Base-by-base conservation (phyloP, 2,329 filamentous ascomycete species). In the Chaetomiaceae sp. region DNA sequence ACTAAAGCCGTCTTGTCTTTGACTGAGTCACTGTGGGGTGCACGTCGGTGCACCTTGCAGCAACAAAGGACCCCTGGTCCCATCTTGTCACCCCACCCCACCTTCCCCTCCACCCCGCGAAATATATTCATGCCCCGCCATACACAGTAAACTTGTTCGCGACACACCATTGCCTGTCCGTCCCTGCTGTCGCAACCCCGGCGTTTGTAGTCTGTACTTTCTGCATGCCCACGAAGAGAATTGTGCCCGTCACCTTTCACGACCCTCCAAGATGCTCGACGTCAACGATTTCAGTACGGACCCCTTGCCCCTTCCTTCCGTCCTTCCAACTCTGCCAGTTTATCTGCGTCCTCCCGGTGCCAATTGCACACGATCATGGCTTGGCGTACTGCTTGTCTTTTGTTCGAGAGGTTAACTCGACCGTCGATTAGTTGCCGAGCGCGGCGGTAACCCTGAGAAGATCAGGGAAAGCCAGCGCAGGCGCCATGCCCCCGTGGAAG, bases 381-480 rank as follows among this genome's bases (percentile, higher is more conserved):
- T 55, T 53, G 48, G 52, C 36, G 10, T 27, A 30, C 5, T 29
- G 13, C 7, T 3, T 50, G 29, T 38, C 25, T 27, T n/a, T 1
- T 16, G 18, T 21, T 13, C 14, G 32, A 36, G 30, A 38, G 21
- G 48, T 46, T 62, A 53, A 60, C 38, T 10, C 25, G 38, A 13
- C 13, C 20, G 13, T 23, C 41, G 14, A 53, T 45, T 49, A 63
- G 61, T 92, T 66, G 73, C 81, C 68, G 90, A 96, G 72, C 87
- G 90, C 64, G 94, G 92, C 61, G 94, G 94, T 63, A 84, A 97
- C 73, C 89, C 90, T 14, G 87, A 95, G 67, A 86, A 85, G 75
- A 94, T 99, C 72, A 87, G 88, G 70, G 90, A 96, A 71, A 94
- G 87, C 60, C 94, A 99, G 73, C 82, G 87, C 63, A 85, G 84